Conservation (phyloP, 371 early-diverging fungal species). For the Mucor sp. region DNA sequence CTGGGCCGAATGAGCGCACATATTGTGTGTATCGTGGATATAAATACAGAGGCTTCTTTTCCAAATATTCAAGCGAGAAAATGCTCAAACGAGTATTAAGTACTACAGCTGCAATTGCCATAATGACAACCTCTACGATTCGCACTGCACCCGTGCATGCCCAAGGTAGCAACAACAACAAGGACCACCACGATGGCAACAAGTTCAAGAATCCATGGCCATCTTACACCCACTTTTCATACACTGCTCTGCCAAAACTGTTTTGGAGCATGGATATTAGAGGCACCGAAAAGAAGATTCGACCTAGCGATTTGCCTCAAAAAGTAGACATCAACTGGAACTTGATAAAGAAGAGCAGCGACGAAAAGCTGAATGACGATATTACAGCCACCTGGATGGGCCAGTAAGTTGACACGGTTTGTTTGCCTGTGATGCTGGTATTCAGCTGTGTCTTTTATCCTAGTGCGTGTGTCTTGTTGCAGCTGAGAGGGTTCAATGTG, state of each 20-base stretch:
- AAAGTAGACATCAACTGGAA: slow-evolving; percentile 30
- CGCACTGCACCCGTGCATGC: slow-evolving; percentile 7
- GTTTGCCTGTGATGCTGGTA: neutral
- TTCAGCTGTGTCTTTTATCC: neutral
- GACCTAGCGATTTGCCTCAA: slow-evolving; percentile 11
- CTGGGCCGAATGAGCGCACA: neutral
- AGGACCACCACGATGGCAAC: slow-evolving; percentile 20
- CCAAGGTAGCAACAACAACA: slow-evolving; percentile 11
- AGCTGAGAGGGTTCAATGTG: slow-evolving; percentile 65
- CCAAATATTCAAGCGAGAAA: neutral
- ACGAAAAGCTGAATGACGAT: slow-evolving; percentile 14
- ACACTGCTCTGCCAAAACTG: neutral
- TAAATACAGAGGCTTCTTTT: neutral
- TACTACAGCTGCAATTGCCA: neutral
- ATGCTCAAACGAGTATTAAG: neutral
- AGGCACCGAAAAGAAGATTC: neutral
- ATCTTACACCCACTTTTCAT: slow-evolving; percentile 15
- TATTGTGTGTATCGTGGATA: neutral
- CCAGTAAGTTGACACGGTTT: slow-evolving; percentile 27
- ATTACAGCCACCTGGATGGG: slow-evolving; percentile 46
- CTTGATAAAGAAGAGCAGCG: slow-evolving; percentile 4
- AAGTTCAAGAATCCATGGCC: slow-evolving; percentile 28
- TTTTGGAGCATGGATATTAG: neutral
- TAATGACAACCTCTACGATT: neutral
- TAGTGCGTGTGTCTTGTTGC: slow-evolving; percentile 65